A percentile compares a stretch with the other conserved stretches of the same genome.
Evolutionary conservation across 1,139 yeast species (phyloP).

Genomic region (Taphrina confusa): DNA sequence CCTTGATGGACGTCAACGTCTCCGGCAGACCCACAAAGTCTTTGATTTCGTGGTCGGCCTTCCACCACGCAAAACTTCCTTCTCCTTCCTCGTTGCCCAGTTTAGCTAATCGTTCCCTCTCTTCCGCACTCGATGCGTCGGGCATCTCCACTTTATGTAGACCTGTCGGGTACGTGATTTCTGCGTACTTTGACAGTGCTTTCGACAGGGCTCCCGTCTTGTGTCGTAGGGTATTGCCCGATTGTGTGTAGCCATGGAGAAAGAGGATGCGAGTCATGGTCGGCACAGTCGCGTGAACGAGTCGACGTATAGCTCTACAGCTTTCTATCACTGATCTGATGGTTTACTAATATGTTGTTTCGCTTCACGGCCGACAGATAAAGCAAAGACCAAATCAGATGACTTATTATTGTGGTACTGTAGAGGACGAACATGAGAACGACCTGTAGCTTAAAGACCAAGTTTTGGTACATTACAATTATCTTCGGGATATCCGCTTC

Average conservation of each 20-base stretch:
- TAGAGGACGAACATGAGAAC: no score
- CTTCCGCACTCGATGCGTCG: conserved; percentile 31
- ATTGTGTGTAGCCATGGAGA: conserved; percentile 34
- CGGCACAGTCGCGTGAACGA: no score
- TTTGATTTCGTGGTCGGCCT: conserved; percentile 23
- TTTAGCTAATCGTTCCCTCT: conserved; percentile 29
- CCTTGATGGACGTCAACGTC: conserved; percentile 19
- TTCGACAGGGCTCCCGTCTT: conserved; percentile 32
- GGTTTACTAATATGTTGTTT: no score
- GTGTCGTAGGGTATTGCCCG: conserved; percentile 32
- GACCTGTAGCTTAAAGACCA: no score
- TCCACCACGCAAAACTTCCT: conserved; percentile 35
- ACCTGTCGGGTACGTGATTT: conserved; percentile 26
- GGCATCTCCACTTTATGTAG: conserved; percentile 21
- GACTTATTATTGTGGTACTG: no score
- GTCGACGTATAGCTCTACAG: no score
- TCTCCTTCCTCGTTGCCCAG: conserved; percentile 34
- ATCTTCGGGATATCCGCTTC: conserved; percentile 1
- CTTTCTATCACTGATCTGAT: no score
- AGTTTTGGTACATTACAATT: no score
- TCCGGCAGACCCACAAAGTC: conserved; percentile 20
- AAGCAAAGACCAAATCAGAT: no score
- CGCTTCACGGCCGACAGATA: no score
- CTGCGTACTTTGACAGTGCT: conserved; percentile 25
- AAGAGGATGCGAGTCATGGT: conserved; percentile 26